These are phyloP conservation scores for Abrus pulchellus DNA, from an alignment of 306 rosid species.

Conservation along the genomic window DNA sequence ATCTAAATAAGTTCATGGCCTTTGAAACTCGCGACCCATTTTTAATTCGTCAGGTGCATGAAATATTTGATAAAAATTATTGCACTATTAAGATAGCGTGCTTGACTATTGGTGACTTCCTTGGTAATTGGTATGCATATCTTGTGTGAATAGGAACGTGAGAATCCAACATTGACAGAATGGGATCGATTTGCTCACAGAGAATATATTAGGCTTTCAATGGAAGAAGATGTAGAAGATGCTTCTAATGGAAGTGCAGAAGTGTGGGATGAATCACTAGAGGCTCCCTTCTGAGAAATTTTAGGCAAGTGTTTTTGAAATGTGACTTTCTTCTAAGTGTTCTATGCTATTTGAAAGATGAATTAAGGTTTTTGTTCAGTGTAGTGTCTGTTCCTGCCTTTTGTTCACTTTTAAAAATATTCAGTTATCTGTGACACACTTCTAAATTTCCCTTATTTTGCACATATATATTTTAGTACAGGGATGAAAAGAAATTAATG, in stretches of 20 bases:
- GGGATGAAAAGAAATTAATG: constrained; percentile 57
- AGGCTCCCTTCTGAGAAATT: constrained; percentile 87
- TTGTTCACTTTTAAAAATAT: background rate
- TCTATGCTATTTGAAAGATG: constrained; percentile 25
- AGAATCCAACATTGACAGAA: constrained; percentile 98
- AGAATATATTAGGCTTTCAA: constrained; percentile 97
- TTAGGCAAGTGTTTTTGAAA: constrained; percentile 57
- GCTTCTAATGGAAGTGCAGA: constrained; percentile 99
- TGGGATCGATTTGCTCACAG: constrained; percentile 99
- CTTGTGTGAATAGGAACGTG: constrained; percentile 86
- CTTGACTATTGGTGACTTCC: constrained; percentile 46
- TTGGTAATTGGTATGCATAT: constrained; percentile 37
- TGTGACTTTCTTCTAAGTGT: constrained; percentile 28
- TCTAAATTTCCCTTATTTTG: constrained; percentile 19
- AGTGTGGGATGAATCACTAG: constrained; percentile 99
- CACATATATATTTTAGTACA: constrained; percentile 45
- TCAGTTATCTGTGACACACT: background rate
- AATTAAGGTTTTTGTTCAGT: constrained; percentile 31
- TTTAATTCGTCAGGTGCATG: constrained; percentile 94
- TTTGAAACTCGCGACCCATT: constrained; percentile 99
- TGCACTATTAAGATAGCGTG: constrained; percentile 21
- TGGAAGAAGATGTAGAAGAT: constrained; percentile 99
- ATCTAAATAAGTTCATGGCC: constrained; percentile 99
- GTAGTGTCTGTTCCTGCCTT: constrained; percentile 32
- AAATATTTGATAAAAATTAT: constrained; percentile 29